A percentile compares a stretch with the other conserved stretches of the same genome.
Evolutionary conservation across 164 flowering plant genomes (phyloP).

Genomic region (Dillenia suffruticosa): DNA sequence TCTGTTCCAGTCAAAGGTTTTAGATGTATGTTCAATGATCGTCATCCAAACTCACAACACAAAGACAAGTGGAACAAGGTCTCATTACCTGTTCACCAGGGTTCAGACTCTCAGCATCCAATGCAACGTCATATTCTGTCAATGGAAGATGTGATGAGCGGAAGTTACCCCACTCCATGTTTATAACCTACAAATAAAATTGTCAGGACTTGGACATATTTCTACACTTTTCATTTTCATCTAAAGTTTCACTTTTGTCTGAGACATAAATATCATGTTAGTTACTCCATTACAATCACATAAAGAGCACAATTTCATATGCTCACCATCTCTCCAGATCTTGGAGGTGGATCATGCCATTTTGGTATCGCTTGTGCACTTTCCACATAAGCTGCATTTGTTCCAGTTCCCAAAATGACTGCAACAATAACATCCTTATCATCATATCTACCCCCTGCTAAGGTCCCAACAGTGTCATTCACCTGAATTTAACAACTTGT

Average conservation of each 20-base stretch:
- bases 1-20: slow-evolving; percentile 35
- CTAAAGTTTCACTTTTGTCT: too few species aligned
- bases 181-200: slow-evolving; percentile 61
- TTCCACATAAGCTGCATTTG: slow-evolving; percentile 98
- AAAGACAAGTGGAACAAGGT: neutral
- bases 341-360: slow-evolving; percentile 89
- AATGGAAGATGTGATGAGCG: slow-evolving; percentile 86
- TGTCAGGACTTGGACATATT: neutral
- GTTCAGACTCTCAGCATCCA: slow-evolving; percentile 83
- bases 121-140: slow-evolving; percentile 73
- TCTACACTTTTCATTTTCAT: neutral
- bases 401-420: slow-evolving; percentile 95
- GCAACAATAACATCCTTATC: slow-evolving; percentile 73
- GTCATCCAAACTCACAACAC: too few species aligned
- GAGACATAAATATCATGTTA: too few species aligned
- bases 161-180: slow-evolving; percentile 99
- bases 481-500: slow-evolving; percentile 40
- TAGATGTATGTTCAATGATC: neutral
- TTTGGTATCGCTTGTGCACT: slow-evolving; percentile 92
- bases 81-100: slow-evolving; percentile 80
- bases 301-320: neutral
- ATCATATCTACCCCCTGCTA: slow-evolving; percentile 85
- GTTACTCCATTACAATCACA: neutral
- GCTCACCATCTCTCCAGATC: slow-evolving; percentile 90
- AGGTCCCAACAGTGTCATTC: slow-evolving; percentile 93